Base-by-base conservation (phyloP, 2,329 filamentous ascomycete species). In the Capronia epimyces region DNA sequence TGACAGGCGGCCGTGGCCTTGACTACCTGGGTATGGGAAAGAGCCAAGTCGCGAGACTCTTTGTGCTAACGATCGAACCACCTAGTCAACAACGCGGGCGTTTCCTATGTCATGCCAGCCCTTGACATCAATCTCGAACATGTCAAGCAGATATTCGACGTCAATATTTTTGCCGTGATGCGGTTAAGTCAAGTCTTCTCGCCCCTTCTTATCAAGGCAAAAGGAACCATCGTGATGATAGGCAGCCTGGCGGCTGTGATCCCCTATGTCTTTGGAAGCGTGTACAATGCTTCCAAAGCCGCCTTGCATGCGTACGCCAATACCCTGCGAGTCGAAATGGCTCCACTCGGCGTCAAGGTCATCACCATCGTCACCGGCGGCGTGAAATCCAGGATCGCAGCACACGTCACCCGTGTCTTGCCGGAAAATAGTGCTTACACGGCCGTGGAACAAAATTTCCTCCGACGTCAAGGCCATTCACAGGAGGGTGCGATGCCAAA, bases 211-310 rank as follows among this genome's bases (percentile, higher is more conserved):
- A 53, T 60, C 24, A 24, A 32, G 18, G 52, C 56, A 16, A 51
- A 53, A 20, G 56, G 56, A 10, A 59, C 55, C 2, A 58, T 59
- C 7, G 57, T 59, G 20, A 55, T 53, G 55, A 52, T 54, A 9
- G 57, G 57, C 9, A 53, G 49, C 31, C 15, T 57, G 16, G 52
- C 55, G 6, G 53, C 41, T 18, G 49, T 59, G 20, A 53, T 59
- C 12, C 58, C 58, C 10, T 60, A 60, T 22, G 56, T 58, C 29
- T 60, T 60, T 43, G 57, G 57, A n/a, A 43, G 46, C 32, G 53
- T 56, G 13, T 83, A 83, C 67, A 80, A 79, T 59, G 77, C 78
- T 6, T 76, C 74, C 31, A 82, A 82, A 63, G 80, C 78, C 0
- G 80, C 80, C 0, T 61, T 83, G 29, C 78, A 82, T 61, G 69